phyloP scores from a whole-genome alignment of 768 basidiomycete species.

The Agaricus bisporus region DNA sequence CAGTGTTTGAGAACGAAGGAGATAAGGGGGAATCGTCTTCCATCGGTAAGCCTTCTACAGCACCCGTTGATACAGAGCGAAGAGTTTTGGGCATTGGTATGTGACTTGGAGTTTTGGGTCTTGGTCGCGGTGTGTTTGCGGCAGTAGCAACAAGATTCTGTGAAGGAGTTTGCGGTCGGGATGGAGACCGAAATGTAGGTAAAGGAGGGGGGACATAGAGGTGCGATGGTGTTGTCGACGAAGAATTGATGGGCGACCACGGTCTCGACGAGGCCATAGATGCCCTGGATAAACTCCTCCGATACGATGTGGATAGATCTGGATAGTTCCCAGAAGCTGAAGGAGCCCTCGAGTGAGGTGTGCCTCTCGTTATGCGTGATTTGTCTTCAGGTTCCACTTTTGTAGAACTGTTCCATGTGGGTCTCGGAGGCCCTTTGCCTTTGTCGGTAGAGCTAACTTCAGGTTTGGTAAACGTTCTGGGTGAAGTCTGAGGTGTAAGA shows the following conservation, averaged over 20 bases:
- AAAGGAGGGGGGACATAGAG: slow-evolving; percentile 16
- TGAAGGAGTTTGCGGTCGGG: slow-evolving; percentile 58
- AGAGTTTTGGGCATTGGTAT: slow-evolving; percentile 64
- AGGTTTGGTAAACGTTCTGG: slow-evolving; percentile 33
- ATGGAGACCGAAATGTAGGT: slow-evolving; percentile 35
- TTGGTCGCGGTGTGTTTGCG: slow-evolving; percentile 51
- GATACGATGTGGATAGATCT: slow-evolving; percentile 41
- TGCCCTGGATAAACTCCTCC: slow-evolving; percentile 63
- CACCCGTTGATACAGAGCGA: slow-evolving; percentile 41
- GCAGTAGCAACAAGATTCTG: slow-evolving; percentile 24
- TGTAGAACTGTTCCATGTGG: slow-evolving; percentile 79
- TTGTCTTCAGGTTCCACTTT: slow-evolving; percentile 56
- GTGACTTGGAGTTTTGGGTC: slow-evolving; percentile 74
- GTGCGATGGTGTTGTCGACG: slow-evolving; percentile 63
- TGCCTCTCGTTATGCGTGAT: slow-evolving; percentile 37
- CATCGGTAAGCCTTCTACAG: slow-evolving; percentile 25
- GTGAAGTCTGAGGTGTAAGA: slow-evolving; percentile 65
- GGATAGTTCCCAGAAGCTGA: slow-evolving; percentile 40
- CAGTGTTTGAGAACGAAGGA: slow-evolving; percentile 47
- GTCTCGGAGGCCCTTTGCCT: slow-evolving; percentile 25
- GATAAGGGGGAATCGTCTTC: slow-evolving; percentile 40
- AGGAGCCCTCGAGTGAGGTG: slow-evolving; percentile 45
- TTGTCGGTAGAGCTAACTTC: slow-evolving; percentile 10
- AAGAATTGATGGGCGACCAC: slow-evolving; percentile 73
- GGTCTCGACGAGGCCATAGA: slow-evolving; percentile 77